A percentile compares a stretch with the other conserved stretches of the same genome.
These are phyloP conservation scores for Zanthoxylum bungeanum DNA, from an alignment of 345 rosid genomes.

Conservation along the genomic window DNA sequence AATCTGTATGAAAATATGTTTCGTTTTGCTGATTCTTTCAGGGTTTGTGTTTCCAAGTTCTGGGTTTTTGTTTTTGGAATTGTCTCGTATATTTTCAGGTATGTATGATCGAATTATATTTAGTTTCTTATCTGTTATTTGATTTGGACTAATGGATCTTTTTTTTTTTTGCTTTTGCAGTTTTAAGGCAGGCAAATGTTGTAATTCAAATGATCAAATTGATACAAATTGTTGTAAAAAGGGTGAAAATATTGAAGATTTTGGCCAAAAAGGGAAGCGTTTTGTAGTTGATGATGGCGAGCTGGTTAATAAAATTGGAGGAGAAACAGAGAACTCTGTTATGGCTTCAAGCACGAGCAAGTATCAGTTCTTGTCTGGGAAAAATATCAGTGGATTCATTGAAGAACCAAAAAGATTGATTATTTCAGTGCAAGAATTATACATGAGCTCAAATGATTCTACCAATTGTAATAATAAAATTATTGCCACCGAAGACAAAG, in stretches of 20 bases:
- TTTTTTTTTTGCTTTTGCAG: conserved; percentile 18
- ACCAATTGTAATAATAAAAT: background rate
- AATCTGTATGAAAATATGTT: conserved; percentile 34
- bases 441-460: conserved; percentile 2
- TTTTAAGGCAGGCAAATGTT: conserved; percentile 11
- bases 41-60: conserved; percentile 50
- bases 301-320: conserved; percentile 8
- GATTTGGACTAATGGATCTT: conserved; percentile 3
- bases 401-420: conserved; percentile 44
- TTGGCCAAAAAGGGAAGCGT: background rate
- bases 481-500: background rate
- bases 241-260: conserved; percentile 11
- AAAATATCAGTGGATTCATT: conserved; percentile 39
- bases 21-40: conserved; percentile 29
- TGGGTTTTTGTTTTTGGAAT: conserved; percentile 31
- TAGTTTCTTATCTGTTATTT: background rate
- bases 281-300: background rate
- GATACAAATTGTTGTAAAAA: conserved; percentile 14
- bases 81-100: conserved; percentile 41
- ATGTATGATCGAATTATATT: conserved; percentile 13
- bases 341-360: conserved; percentile 26
- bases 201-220: conserved; percentile 13
- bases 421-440: conserved; percentile 39
- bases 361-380: conserved; percentile 37
- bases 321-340: conserved; percentile 22